These are phyloP conservation scores for Jatropha curcas DNA, from an alignment of 345 rosid genomes.

Conservation along the genomic window DNA sequence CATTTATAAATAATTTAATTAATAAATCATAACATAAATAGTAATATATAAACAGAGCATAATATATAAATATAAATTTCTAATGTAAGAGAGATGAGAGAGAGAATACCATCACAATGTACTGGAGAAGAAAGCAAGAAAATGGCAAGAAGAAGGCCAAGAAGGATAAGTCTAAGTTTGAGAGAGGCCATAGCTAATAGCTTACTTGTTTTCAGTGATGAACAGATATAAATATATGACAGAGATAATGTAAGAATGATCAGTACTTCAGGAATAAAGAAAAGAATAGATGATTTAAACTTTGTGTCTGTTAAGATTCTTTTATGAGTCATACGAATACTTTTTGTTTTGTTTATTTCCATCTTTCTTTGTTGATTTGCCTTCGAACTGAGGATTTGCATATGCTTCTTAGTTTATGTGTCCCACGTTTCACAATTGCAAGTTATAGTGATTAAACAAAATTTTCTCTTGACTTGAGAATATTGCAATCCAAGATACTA, in stretches of 20 bases:
- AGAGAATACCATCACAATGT: slow-evolving; percentile 17
- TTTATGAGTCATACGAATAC: background rate
- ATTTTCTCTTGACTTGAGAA: too few species aligned
- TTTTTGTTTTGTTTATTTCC: background rate
- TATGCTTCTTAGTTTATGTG: slow-evolving; percentile 3
- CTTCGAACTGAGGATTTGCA: background rate
- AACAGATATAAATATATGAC: background rate
- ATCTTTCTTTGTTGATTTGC: background rate
- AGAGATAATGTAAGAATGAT: too few species aligned
- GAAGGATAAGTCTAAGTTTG: slow-evolving; percentile 12
- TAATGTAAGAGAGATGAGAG: too few species aligned
- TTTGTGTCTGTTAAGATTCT: background rate
- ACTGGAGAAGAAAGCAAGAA: slow-evolving; percentile 38
- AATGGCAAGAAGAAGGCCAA: slow-evolving; percentile 30
- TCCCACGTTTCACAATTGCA: too few species aligned
- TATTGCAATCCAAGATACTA: too few species aligned
- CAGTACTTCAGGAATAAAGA: background rate
- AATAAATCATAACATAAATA: background rate
- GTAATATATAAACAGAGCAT: background rate
- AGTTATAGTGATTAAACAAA: too few species aligned
- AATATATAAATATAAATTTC: too few species aligned
- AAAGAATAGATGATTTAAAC: background rate
- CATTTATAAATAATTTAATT: too few species aligned
- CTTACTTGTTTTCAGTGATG: background rate
- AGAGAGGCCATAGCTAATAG: slow-evolving; percentile 29